Conservation (phyloP, 257 asterid genomes). For the Solanum ahanhuiri region DNA sequence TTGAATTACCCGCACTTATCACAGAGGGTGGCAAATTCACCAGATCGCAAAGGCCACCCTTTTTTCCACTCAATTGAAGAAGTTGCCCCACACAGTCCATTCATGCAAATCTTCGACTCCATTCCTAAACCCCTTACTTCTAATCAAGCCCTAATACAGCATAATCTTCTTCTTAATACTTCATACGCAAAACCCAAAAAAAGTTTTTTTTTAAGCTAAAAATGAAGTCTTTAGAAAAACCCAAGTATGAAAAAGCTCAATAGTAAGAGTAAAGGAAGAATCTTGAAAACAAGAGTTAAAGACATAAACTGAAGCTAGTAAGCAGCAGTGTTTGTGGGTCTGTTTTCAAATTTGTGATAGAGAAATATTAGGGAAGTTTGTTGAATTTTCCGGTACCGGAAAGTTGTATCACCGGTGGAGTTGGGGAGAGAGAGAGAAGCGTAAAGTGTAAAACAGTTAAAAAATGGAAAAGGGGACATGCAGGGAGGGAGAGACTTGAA, state of each 20-base stretch:
- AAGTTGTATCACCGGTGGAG: neutral
- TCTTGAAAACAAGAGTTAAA: conserved; percentile 18
- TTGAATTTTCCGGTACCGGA: neutral
- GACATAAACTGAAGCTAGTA: conserved; percentile 4
- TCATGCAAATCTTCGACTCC: conserved; percentile 52
- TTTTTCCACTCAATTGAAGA: conserved; percentile 39
- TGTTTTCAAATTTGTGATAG: neutral
- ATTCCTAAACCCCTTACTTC: neutral
- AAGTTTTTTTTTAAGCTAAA: neutral
- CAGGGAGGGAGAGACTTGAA: conserved; percentile 6
- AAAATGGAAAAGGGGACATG: neutral
- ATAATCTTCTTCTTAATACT: conserved; percentile 9
- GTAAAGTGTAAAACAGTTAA: neutral
- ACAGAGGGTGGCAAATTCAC: conserved; percentile 69
- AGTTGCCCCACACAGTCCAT: conserved; percentile 38
- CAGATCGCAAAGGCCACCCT: conserved; percentile 85
- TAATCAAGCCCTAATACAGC: neutral
- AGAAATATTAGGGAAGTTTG: neutral
- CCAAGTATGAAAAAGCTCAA: neutral
- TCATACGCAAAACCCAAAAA: neutral
- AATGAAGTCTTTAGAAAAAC: neutral
- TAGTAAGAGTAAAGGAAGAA: neutral
- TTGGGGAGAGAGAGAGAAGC: neutral
- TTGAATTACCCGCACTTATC: conserved; percentile 55
- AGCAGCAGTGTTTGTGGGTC: neutral